Base-by-base conservation (phyloP, 2,329 filamentous ascomycete species). In the Phaeosphaeriaceae sp. region DNA sequence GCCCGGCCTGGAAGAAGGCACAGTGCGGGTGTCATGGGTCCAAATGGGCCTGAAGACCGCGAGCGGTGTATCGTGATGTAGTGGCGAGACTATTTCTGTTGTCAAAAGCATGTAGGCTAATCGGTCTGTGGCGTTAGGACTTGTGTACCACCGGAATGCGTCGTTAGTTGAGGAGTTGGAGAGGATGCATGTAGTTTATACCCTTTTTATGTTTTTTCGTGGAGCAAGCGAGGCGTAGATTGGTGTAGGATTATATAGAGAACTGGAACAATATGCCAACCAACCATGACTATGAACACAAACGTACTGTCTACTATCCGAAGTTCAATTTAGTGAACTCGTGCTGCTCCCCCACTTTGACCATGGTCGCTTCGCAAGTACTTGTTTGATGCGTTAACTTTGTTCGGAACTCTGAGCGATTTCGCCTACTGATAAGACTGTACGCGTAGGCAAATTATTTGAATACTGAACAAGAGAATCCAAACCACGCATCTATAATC, bases 51-150 rank as follows among this genome's bases (percentile, higher is more conserved):
- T 7, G 70, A 72, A 44, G 69, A 73, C 17, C 52, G 70, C 24
- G 73, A 75, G 6, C 73, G 73, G 65, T 75, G 73, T 57, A 61
- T 75, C 56, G 67, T 75, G 33, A 75, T 75, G 73, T 75, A 44
- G 41, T 44, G 11, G 13, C 31, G 31, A 74, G 42, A 21, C 20
- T 19, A 7, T 3, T 25, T 48, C 11, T 19, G 13, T 15, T 33
- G 17, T 33, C 19, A 10, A 22, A 7, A 13, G 42, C 15, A 21
- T 22, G 21, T 21, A 19, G 10, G 42, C 42, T 45, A 45, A 45
- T 45, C 9, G 13, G 13, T 11, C 11, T 21, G 11, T 45, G 42
- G 42, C 42, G 42, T 45, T 22, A 45, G 42, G 21, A 22, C 19
- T 45, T 22, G 42, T 22, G 31, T 10, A 45, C 42, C 19, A 45